Conservation (phyloP, 129 eudicot species). For the sunflower (Helianthus annuus) region DNA sequence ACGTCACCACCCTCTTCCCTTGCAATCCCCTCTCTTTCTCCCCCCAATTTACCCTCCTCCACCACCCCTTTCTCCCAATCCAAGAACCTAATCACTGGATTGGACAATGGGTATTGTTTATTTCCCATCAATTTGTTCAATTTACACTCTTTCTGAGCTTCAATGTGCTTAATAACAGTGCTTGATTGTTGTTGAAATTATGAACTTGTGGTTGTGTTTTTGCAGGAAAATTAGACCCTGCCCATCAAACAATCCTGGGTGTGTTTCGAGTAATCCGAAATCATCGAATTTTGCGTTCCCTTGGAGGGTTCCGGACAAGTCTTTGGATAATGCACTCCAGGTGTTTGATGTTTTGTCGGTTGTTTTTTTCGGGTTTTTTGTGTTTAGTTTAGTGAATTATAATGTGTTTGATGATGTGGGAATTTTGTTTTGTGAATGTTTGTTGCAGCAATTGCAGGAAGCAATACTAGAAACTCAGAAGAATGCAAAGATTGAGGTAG, state of each 20-base stretch:
- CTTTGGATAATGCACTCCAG: slow-evolving; percentile 63
- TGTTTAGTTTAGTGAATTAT: background rate
- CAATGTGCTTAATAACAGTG: background rate
- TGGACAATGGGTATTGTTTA: slow-evolving; percentile 73
- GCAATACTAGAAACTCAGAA: slow-evolving; percentile 84
- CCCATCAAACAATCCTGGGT: slow-evolving; percentile 85
- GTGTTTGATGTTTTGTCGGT: slow-evolving; percentile 31
- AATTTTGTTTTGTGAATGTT: slow-evolving; percentile 8
- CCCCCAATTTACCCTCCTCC: slow-evolving; percentile 36
- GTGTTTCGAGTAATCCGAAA: slow-evolving; percentile 81
- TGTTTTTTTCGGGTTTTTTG: background rate
- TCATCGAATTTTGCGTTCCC: slow-evolving; percentile 80
- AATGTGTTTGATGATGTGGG: background rate
- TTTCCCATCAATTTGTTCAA: background rate
- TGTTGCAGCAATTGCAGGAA: slow-evolving; percentile 68
- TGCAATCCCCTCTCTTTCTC: slow-evolving; percentile 66
- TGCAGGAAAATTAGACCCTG: slow-evolving; percentile 86
- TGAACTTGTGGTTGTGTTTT: slow-evolving; percentile 5
- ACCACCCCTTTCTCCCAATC: slow-evolving; percentile 91
- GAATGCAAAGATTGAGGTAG: slow-evolving; percentile 68
- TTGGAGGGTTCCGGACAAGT: slow-evolving; percentile 56
- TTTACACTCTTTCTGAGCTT: background rate
- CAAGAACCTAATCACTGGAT: slow-evolving; percentile 72
- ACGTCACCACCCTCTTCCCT: slow-evolving; percentile 52
- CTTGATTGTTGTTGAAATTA: background rate